Conservation (phyloP, 1,284 basidiomycete species). For the Chalciporus sp. region DNA sequence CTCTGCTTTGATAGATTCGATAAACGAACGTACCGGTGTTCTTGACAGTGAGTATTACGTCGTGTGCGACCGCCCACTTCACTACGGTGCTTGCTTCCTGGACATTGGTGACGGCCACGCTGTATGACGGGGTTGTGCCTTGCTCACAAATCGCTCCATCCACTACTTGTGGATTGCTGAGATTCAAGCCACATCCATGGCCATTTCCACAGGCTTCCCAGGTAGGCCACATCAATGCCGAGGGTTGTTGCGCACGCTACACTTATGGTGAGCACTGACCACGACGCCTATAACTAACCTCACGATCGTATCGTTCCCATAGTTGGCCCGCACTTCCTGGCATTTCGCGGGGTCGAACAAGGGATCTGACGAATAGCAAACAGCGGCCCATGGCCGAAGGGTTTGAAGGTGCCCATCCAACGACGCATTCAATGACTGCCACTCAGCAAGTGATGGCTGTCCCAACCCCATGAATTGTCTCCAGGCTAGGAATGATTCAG, state of each 20-base stretch:
- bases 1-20: too few relatives aligned
- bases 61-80: constrained; percentile 3
- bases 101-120: constrained; percentile 1
- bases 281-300: neutral
- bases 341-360: constrained; percentile 4
- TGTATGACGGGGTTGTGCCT: constrained; percentile 8
- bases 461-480: too few relatives aligned
- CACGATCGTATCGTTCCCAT: constrained; percentile 1
- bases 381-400: constrained; percentile 7
- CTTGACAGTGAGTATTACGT: constrained; percentile 9
- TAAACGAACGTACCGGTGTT: constrained; percentile 2
- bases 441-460: too few relatives aligned
- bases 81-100: constrained; percentile 7
- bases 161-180: constrained; percentile 6
- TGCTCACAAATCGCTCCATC: constrained; percentile 1
- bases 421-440: too few relatives aligned
- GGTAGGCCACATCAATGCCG: constrained; percentile 8
- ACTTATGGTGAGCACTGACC: neutral
- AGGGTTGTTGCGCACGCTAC: neutral
- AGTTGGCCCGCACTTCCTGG: constrained; percentile 5
- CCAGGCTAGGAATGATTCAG: too few relatives aligned
- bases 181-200: constrained; percentile 5
- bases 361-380: constrained; percentile 7
- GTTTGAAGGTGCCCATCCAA: too few relatives aligned
- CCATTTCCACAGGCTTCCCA: constrained; percentile 8